These are phyloP conservation scores for Botrytis squamosa DNA, from an alignment of 2,329 filamentous ascomycete species.

Conservation along the genomic window DNA sequence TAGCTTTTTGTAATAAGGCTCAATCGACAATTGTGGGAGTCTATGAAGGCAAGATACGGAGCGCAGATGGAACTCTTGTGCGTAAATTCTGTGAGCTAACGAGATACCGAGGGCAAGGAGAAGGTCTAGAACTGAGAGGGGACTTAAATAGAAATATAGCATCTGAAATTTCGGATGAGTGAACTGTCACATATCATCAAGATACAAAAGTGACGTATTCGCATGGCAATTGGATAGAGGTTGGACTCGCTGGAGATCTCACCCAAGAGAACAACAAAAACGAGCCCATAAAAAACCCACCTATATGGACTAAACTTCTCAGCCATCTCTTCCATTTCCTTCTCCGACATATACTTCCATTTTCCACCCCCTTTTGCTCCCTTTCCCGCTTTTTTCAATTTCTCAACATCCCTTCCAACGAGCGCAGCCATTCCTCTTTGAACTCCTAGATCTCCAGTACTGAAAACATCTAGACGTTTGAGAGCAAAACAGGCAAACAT, in stretches of 20 bases:
- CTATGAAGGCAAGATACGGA: not conserved
- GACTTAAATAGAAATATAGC: not conserved
- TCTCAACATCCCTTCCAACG: slow-evolving; percentile 76
- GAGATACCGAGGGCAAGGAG: not conserved
- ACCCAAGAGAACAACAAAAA: no score
- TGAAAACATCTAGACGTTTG: slow-evolving; percentile 92
- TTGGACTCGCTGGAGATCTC: not conserved
- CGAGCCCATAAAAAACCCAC: slow-evolving; percentile 41
- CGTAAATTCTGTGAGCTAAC: not conserved
- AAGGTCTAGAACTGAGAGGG: not conserved
- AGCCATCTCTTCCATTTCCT: slow-evolving; percentile 83
- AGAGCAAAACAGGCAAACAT: slow-evolving; percentile 98
- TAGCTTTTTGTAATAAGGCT: not conserved
- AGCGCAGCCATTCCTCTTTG: slow-evolving; percentile 92
- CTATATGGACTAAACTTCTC: slow-evolving; percentile 80
- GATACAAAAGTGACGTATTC: not conserved
- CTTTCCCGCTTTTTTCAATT: slow-evolving; percentile 69
- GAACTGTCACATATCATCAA: not conserved
- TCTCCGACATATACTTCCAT: slow-evolving; percentile 97
- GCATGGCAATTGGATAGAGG: not conserved
- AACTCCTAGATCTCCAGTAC: slow-evolving; percentile 86
- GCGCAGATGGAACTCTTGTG: not conserved
- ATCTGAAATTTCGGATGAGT: not conserved
- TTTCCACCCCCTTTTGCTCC: slow-evolving; percentile 59
- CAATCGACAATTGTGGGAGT: not conserved